Evolutionary conservation across 202 grass and related monocot species (phyloP).

Genomic region (Tripidium arundinaceum): DNA sequence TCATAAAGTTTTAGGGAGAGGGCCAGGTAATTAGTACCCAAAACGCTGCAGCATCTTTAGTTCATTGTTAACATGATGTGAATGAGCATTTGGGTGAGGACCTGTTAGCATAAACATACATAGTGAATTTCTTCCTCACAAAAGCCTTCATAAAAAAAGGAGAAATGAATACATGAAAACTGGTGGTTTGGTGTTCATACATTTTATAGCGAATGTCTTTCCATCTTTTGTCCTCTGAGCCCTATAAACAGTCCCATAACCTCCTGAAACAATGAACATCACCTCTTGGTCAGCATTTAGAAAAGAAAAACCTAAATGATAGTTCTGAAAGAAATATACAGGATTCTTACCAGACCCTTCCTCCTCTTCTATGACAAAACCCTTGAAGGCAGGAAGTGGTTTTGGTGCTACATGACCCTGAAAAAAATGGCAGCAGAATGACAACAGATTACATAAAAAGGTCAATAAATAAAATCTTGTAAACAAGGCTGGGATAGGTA

Average conservation of each 20-base stretch:
- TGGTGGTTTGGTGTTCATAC: constrained; percentile 41
- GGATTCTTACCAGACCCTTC: constrained; percentile 85
- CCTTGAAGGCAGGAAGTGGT: constrained; percentile 58
- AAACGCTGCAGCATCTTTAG: constrained; percentile 84
- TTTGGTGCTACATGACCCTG: constrained; percentile 52
- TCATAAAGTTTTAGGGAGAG: background rate
- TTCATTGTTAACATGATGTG: constrained; percentile 91
- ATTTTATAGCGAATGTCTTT: constrained; percentile 79
- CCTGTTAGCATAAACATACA: constrained; percentile 50
- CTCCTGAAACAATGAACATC: constrained; percentile 49
- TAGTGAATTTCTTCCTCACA: constrained; percentile 25
- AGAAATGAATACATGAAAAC: constrained; percentile 23
- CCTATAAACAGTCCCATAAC: constrained; percentile 88
- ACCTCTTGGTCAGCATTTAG: constrained; percentile 15
- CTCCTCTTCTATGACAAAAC: constrained; percentile 79
- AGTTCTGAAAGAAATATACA: constrained; percentile 14
- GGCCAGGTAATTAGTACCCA: constrained; percentile 52
- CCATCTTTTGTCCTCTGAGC: constrained; percentile 64
- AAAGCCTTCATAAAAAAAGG: background rate
- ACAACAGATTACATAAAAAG: constrained; percentile 27
- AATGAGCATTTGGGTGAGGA: constrained; percentile 80
- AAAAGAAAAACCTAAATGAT: background rate
- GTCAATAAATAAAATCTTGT: constrained; percentile 5
- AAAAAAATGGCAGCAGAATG: constrained; percentile 23
- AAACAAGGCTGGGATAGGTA: constrained; percentile 21